Conservation (phyloP, 192 early-diverging fungal species). For the Mortierella claussenii region DNA sequence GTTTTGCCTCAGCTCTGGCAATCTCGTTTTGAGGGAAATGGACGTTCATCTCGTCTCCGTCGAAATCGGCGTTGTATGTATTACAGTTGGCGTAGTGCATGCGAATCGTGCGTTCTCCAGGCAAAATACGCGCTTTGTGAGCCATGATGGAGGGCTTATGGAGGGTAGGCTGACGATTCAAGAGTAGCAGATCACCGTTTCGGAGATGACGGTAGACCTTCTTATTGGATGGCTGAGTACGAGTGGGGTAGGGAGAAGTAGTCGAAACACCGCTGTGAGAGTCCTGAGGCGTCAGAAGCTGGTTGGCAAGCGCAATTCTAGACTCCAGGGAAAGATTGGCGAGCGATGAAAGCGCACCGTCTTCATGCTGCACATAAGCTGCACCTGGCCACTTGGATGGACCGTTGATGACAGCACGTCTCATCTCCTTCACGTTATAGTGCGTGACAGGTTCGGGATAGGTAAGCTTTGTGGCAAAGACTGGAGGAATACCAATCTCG, state of each 20-base stretch:
- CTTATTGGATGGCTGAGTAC: slow-evolving; percentile 84
- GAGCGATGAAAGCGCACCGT: slow-evolving; percentile 88
- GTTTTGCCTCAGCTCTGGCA: slow-evolving; percentile 93
- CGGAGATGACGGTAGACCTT: slow-evolving; percentile 96
- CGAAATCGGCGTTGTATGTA: slow-evolving; percentile 98
- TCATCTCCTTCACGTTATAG: slow-evolving; percentile 93
- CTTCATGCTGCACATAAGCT: slow-evolving; percentile 93
- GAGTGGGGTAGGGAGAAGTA: slow-evolving; percentile 66
- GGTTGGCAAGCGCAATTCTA: slow-evolving; percentile 94
- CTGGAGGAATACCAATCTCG: slow-evolving; percentile 97
- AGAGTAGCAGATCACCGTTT: slow-evolving; percentile 96
- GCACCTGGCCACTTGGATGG: slow-evolving; percentile 97
- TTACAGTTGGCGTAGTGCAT: slow-evolving; percentile 99
- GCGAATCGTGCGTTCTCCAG: slow-evolving; percentile 97
- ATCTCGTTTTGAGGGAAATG: slow-evolving; percentile 99
- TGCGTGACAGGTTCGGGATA: slow-evolving; percentile 98
- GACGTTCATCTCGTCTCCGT: slow-evolving; percentile 99
- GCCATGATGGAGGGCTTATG: slow-evolving; percentile 99
- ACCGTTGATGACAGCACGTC: slow-evolving; percentile 94
- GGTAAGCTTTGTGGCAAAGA: slow-evolving; percentile 94
- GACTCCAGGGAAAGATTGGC: slow-evolving; percentile 84
- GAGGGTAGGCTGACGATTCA: slow-evolving; percentile 99
- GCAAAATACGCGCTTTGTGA: slow-evolving; percentile 93
- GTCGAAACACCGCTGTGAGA: slow-evolving; percentile 54
- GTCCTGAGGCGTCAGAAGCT: slow-evolving; percentile 83